Base-by-base conservation (phyloP, 208 protist genomes). In the Leishmania guyanensis region DNA sequence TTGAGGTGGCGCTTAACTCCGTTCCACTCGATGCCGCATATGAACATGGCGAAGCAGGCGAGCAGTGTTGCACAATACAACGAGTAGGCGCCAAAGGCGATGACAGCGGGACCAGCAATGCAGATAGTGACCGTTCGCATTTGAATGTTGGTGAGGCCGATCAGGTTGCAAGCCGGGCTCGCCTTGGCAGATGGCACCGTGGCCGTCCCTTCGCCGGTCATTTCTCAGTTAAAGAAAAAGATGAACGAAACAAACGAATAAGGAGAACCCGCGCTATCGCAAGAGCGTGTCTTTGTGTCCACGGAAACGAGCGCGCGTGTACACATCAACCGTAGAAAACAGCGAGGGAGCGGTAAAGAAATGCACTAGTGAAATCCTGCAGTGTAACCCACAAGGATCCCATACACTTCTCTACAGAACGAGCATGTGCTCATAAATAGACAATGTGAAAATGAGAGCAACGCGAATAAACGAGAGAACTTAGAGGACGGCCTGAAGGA, bases 1-100 rank as follows among this genome's bases (percentile, higher is more conserved):
- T 97, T 97, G n/a, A 97, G 86, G 81, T 97, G 94, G 4, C 94
- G 90, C 86, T 95, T 96, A 53, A 97, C 48, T 20, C 88, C 89
- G 51, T 80, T 86, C 92, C 93, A 97, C 89, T 97, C 92, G 22
- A 96, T 84, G 48, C 87, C 84, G 50, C 84, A 85, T 50, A 92
- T 81, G 71, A 92, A 89, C 29, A 89, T 85, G 10, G 83, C 88
- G 77, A 88, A 79, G 71, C 81, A 93, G 56, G 88, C 69, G 53
- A 97, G 80, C 26, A 87, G 20, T 20, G 89, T 86, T 48, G 79
- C 85, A 10, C 75, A 80, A 50, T 86, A 82, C 62, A 89, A 89
- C 48, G 84, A 92, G 75, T 86, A 84, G 16, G 81, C 66, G 22
- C 84, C 83, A 53, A 90, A 74, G 51, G 84, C 50, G 50, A 96